phyloP scores from a whole-genome alignment of 2,329 filamentous ascomycete genomes.

The Penicillium vulpinum region DNA sequence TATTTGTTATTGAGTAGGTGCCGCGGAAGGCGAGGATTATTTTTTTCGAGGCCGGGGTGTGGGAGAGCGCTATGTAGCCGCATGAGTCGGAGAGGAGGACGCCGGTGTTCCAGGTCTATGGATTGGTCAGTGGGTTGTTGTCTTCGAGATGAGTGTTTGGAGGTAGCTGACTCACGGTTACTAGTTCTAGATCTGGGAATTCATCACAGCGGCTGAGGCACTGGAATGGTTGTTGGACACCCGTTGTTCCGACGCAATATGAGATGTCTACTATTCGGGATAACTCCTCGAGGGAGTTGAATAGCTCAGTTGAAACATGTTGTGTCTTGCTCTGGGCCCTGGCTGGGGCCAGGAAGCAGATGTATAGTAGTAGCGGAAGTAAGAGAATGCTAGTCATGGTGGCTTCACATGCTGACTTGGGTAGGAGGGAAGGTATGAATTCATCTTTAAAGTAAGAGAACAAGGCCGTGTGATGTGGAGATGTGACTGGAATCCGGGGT shows the following conservation, averaged over 20 bases:
- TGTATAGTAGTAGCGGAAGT: neutral
- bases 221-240: conserved; percentile 77
- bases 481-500: conserved; percentile 11
- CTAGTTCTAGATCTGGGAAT: conserved; percentile 75
- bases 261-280: conserved; percentile 91
- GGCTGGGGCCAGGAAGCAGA: neutral
- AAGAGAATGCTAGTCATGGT: conserved; percentile 3
- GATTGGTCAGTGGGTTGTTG: neutral
- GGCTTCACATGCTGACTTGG: neutral
- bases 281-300: conserved; percentile 79
- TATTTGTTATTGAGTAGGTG: conserved; percentile 91
- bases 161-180: conserved; percentile 52
- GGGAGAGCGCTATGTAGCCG: conserved; percentile 89
- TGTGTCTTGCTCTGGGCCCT: conserved; percentile 7
- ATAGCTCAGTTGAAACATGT: conserved; percentile 63
- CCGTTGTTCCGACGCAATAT: conserved; percentile 86
- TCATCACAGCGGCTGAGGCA: conserved; percentile 84
- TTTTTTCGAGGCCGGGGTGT: conserved; percentile 57
- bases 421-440: neutral
- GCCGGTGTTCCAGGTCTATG: conserved; percentile 82
- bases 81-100: conserved; percentile 84
- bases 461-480: conserved; percentile 1
- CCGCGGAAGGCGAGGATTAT: conserved; percentile 90
- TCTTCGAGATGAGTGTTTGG: neutral
- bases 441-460: neutral